phyloP scores from a whole-genome alignment of 1,284 basidiomycete genomes.

The Neotropicomus parvogracilis region DNA sequence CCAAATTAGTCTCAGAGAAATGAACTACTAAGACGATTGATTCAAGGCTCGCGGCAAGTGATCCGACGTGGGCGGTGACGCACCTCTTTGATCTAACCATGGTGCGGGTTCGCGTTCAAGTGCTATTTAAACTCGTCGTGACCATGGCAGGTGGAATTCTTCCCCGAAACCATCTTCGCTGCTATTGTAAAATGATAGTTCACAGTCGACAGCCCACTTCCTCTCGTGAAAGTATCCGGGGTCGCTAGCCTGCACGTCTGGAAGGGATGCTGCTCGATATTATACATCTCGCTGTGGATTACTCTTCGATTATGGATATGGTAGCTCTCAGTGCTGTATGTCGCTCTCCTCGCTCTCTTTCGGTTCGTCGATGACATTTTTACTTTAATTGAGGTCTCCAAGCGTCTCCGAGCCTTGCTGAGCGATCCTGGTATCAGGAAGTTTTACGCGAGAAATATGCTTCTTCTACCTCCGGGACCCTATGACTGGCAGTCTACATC shows the following conservation, averaged over 20 bases:
- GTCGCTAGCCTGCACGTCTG: not conserved
- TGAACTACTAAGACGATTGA: no score
- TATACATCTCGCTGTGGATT: slow-evolving; percentile 3
- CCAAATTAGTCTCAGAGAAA: no score
- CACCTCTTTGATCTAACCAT: no score
- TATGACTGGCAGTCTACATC: slow-evolving; percentile 12
- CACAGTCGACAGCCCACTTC: not conserved
- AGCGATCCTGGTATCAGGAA: slow-evolving; percentile 5
- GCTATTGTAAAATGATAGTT: not conserved
- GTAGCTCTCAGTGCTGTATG: not conserved
- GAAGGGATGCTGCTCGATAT: slow-evolving; percentile 10
- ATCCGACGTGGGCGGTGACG: no score
- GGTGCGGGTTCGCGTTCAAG: not conserved
- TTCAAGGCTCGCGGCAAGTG: no score
- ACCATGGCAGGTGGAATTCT: not conserved
- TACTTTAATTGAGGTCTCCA: slow-evolving; percentile 6
- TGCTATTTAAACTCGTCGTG: not conserved
- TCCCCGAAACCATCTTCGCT: not conserved
- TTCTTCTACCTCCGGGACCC: slow-evolving; percentile 10
- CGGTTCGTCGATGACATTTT: not conserved
- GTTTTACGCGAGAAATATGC: not conserved
- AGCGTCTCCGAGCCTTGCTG: slow-evolving; percentile 1
- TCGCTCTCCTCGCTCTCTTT: not conserved
- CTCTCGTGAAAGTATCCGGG: not conserved
- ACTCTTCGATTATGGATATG: not conserved